Base-by-base conservation (phyloP, 1,284 basidiomycete genomes). In the Moesziomyces sp. region DNA sequence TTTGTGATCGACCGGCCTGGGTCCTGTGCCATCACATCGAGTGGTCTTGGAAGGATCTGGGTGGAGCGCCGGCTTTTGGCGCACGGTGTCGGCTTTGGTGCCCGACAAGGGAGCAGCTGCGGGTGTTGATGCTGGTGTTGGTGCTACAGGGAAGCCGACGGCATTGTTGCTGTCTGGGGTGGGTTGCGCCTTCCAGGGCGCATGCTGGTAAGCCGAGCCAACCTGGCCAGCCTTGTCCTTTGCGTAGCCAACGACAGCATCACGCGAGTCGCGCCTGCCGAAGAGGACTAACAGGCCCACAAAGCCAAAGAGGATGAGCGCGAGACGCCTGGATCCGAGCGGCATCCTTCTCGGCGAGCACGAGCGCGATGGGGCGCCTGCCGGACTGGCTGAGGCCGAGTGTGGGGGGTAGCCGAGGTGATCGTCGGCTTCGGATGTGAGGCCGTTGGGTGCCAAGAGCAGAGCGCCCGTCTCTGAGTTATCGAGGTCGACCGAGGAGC, bases 1-100 rank as follows among this genome's bases (percentile, higher is more conserved):
- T 13, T 74, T 65, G 40, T 58, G 51, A 40, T 80, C 80, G 18
- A 66, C 35, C 16, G 74, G 70, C 16, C 61, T 51, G 7, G 57
- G 30, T 14, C 57, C 68, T 3, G 59, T 48, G 30, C 62, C 68
- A 18, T 61, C 65, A 58, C 82, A 84, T 13, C 81, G 71, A 10
- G 77, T 82, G 3, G 81, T 84, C 54, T 74, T 78, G 51, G 58
- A 46, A 0, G 77, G 80, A 40, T 83, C 79, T 1, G 66, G 34
- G n/a, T 82, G 81, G 51, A 78, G 49, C 7, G 44, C 56, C 11
- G 82, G 82, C 56, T 58, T 71, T 43, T 63, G 14, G 13, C 77
- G 72, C 5, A 74, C 56, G 0, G 45, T 59, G 34, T 72, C 61
- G 50, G 59, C 43, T 8, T 26, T 52, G 6, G 71, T 61, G 10